Evolutionary conservation across 305 asterid genomes (phyloP).

Genomic region (Andrographis paniculata): DNA sequence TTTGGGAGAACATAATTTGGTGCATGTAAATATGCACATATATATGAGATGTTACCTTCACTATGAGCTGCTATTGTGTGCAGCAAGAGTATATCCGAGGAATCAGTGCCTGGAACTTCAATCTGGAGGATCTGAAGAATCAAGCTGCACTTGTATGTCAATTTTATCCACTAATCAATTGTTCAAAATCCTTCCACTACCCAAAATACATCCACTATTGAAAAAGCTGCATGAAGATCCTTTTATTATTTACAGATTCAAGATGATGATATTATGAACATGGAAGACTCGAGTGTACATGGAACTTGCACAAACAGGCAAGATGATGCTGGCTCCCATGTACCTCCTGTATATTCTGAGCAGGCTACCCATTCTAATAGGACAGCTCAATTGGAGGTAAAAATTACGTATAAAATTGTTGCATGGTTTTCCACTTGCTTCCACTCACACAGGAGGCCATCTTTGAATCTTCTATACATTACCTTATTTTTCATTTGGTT

Average conservation of each 20-base stretch:
- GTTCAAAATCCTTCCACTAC: too few relatives aligned
- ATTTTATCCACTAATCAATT: constrained; percentile 9
- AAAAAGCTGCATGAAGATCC: constrained; percentile 9
- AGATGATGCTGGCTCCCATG: constrained; percentile 24
- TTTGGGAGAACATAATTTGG: constrained; percentile 4
- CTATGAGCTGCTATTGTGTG: constrained; percentile 25
- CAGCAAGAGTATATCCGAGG: constrained; percentile 99
- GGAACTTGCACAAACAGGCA: constrained; percentile 30
- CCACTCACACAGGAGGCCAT: neutral
- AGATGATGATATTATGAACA: constrained; percentile 46
- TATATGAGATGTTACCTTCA: constrained; percentile 1
- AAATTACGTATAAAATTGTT: neutral
- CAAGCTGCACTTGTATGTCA: constrained; percentile 86
- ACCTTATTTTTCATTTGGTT: constrained; percentile 11
- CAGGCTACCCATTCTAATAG: constrained; percentile 36
- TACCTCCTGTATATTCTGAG: constrained; percentile 29
- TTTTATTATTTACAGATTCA: constrained; percentile 51
- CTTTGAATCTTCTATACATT: constrained; percentile 8
- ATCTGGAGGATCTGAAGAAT: constrained; percentile 87
- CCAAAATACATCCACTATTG: constrained; percentile 4
- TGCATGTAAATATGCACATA: neutral
- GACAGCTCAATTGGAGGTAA: constrained; percentile 48
- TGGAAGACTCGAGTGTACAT: constrained; percentile 39
- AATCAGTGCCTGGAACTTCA: constrained; percentile 95
- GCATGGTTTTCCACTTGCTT: neutral